Conservation (phyloP, 1,284 basidiomycete species). For the Salmacisia buchloeana region DNA sequence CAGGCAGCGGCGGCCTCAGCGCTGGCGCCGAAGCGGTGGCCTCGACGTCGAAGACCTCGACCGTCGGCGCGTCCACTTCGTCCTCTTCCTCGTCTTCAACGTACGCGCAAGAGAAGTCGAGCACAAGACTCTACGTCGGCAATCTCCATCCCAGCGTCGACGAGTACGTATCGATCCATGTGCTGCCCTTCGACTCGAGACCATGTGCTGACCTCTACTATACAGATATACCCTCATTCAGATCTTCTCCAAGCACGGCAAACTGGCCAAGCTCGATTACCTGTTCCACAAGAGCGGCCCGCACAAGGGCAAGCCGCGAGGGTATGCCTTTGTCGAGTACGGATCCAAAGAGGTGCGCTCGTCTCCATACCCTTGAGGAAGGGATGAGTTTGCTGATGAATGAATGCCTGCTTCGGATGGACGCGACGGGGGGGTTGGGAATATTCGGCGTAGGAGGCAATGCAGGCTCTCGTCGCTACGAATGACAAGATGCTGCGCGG, state of each 20-base stretch:
- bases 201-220: neutral
- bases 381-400: too few species aligned
- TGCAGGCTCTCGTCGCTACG: conserved; percentile 67
- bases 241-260: conserved; percentile 83
- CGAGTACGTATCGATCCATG: conserved; percentile 58
- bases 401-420: too few species aligned
- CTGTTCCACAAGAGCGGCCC: conserved; percentile 89
- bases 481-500: conserved; percentile 79
- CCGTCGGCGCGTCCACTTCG: neutral
- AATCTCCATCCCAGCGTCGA: conserved; percentile 82
- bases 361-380: neutral
- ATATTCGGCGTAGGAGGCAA: conserved; percentile 63
- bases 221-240: conserved; percentile 64
- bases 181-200: neutral
- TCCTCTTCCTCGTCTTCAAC: neutral
- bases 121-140: conserved; percentile 73
- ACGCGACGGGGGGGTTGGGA: too few species aligned
- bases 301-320: conserved; percentile 81
- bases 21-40: too few species aligned
- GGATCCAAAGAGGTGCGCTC: conserved; percentile 57
- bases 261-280: conserved; percentile 84
- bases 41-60: neutral
- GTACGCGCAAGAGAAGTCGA: neutral
- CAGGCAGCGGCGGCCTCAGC: neutral
- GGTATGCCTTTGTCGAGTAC: conserved; percentile 91